Conservation (phyloP, 116 monocot species). For the Posidonia oceanica region DNA sequence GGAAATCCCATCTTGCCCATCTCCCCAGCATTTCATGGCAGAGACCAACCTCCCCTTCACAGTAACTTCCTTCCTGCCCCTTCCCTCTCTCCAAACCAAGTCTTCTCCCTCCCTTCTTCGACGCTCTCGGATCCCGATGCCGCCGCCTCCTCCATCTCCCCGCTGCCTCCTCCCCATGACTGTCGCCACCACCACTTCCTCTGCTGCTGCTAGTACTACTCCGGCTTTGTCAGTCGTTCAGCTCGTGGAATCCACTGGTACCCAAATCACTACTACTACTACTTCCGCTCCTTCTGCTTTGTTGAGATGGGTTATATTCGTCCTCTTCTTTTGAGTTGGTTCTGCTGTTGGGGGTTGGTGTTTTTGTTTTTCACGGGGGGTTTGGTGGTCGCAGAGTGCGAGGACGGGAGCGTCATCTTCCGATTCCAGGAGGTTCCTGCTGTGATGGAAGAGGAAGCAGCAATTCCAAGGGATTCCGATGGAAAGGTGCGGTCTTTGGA, state of each 20-base stretch:
- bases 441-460: neutral
- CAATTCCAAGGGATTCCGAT: neutral
- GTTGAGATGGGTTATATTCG: neutral
- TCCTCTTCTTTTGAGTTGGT: neutral
- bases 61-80: neutral
- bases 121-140: neutral
- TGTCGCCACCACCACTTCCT: neutral
- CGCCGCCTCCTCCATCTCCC: neutral
- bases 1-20: neutral
- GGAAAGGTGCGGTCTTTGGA: conserved; percentile 5
- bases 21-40: conserved; percentile 8
- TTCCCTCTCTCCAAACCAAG: neutral
- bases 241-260: conserved; percentile 11
- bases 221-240: neutral
- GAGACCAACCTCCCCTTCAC: conserved; percentile 3
- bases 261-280: neutral
- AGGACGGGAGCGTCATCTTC: conserved; percentile 30
- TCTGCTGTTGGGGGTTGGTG: neutral
- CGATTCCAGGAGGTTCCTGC: conserved; percentile 6
- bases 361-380: conserved; percentile 8
- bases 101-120: neutral
- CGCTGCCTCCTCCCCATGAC: neutral
- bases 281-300: neutral
- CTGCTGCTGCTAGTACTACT: neutral
- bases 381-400: conserved; percentile 19